A percentile compares a stretch with the other conserved stretches of the same genome.
Evolutionary conservation across 768 basidiomycete species (phyloP).

Genomic region (Auricularia cornea): DNA sequence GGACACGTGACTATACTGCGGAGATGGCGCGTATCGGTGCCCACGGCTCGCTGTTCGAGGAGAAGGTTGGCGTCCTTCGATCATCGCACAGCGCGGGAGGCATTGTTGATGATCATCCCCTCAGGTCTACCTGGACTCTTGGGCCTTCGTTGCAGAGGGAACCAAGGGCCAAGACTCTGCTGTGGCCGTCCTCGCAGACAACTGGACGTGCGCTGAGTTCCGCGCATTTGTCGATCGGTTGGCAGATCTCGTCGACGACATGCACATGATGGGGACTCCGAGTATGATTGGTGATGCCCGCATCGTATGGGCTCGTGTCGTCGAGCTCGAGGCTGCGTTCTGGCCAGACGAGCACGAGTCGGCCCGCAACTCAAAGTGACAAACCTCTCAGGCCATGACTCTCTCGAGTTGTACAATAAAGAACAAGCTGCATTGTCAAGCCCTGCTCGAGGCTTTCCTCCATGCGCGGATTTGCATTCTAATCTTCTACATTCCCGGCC

Average conservation of each 20-base stretch:
- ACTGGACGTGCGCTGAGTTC: constrained; percentile 44
- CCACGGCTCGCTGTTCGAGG: constrained; percentile 50
- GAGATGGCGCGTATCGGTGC: constrained; percentile 53
- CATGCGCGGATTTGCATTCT: no score
- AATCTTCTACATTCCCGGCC: no score
- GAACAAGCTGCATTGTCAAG: no score
- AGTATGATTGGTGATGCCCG: constrained; percentile 24
- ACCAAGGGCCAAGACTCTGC: constrained; percentile 18
- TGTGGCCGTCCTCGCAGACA: constrained; percentile 43
- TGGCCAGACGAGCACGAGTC: constrained; percentile 45
- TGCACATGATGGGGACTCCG: background rate
- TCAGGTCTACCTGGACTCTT: constrained; percentile 64
- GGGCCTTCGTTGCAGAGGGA: constrained; percentile 39
- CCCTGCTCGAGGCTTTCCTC: no score
- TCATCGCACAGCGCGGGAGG: no score
- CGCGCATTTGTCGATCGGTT: constrained; percentile 20
- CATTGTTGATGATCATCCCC: background rate
- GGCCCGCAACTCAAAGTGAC: no score
- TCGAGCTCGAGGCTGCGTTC: constrained; percentile 54
- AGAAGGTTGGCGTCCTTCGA: constrained; percentile 38
- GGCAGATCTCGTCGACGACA: constrained; percentile 15
- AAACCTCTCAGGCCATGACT: no score
- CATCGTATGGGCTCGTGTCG: constrained; percentile 45
- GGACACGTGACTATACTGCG: constrained; percentile 62
- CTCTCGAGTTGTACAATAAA: no score